Evolutionary conservation across 768 basidiomycete species (phyloP).

Genomic region (Rhodotorula toruloides): DNA sequence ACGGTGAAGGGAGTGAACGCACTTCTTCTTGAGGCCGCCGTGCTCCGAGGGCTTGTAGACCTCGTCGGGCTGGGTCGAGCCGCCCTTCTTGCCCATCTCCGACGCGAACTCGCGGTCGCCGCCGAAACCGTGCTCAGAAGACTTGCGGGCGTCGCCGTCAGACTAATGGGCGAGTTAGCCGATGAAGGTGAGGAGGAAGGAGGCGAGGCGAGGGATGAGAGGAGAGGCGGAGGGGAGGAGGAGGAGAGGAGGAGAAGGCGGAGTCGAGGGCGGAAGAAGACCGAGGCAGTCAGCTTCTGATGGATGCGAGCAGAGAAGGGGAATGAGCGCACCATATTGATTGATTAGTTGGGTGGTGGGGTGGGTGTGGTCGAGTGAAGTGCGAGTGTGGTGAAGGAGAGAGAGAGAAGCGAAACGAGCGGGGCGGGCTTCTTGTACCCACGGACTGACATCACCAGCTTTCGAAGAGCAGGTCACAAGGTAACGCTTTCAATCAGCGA

Average conservation of each 20-base stretch:
- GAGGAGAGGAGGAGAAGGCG: neutral
- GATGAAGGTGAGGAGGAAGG: neutral
- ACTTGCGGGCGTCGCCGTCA: constrained; percentile 1
- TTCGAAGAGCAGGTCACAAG: neutral
- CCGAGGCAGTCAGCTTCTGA: neutral
- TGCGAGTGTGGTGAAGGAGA: neutral
- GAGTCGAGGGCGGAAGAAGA: neutral
- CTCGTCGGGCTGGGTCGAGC: constrained; percentile 8
- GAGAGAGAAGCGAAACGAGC: neutral
- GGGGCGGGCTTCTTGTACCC: constrained; percentile 5
- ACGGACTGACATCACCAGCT: neutral
- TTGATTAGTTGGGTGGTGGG: neutral
- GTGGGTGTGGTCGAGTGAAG: neutral
- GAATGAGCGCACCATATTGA: constrained; percentile 5
- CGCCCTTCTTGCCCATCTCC: constrained; percentile 18
- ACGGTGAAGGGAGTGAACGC: neutral
- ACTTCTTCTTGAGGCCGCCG: neutral
- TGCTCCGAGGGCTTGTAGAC: constrained; percentile 21
- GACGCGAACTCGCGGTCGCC: constrained; percentile 10
- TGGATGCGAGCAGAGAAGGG: neutral
- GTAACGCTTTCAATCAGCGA: neutral
- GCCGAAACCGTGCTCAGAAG: neutral
- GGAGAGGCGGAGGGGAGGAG: neutral
- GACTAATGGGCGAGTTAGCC: neutral
- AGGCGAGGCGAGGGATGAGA: neutral